Base-by-base conservation (phyloP, 2,329 filamentous ascomycete species). In the Didymella sp. region DNA sequence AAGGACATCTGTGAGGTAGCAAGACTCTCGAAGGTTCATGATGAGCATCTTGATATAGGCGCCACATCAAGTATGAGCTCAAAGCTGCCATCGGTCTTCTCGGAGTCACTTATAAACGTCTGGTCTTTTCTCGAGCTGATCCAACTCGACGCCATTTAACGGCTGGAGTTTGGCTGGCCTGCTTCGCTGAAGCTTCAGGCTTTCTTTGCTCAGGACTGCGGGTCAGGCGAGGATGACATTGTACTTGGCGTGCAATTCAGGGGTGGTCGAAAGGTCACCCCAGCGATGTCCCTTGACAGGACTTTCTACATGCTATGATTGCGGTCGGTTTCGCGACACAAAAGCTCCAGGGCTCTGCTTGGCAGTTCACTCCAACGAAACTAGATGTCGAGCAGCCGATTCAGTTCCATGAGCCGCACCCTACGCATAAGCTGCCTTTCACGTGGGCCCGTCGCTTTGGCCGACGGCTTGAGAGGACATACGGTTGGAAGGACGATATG, bases 181-280 rank as follows among this genome's bases (percentile, higher is more conserved):
- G 2, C 44, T 3, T 47, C 44, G 5, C 21, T 17, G 8, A 15
- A 27, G 9, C 2, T 47, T 7, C 30, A 22, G 4, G 21, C 28
- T 5, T 3, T 17, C 22, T 47, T 47, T 47, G 31, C 12, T 2
- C 44, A 47, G 8, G 21, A 47, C 0, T 47, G 44, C n/a, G 44
- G 22, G 3, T 13, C 12, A 1, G 19, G 31, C 4, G 21, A 35
- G n/a, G 44, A 37, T 2, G 19, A 31, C 4, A 21, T 47, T 17
- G 28, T 31, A 2, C 13, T 37, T 17, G 21, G 44, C 17, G 12
- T 38, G 4, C n/a, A 37, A 13, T 11, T n/a, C 19, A 31, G 25
- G 33, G 17, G 12, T 56, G 24, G 69, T 67, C 33, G 81, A 70
- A 47, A 24, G 13, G 12, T 42, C 38, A 27, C 12, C 38, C 38